phyloP scores from a whole-genome alignment of 202 grass and related monocot genomes.

The Eragrostis tef region DNA sequence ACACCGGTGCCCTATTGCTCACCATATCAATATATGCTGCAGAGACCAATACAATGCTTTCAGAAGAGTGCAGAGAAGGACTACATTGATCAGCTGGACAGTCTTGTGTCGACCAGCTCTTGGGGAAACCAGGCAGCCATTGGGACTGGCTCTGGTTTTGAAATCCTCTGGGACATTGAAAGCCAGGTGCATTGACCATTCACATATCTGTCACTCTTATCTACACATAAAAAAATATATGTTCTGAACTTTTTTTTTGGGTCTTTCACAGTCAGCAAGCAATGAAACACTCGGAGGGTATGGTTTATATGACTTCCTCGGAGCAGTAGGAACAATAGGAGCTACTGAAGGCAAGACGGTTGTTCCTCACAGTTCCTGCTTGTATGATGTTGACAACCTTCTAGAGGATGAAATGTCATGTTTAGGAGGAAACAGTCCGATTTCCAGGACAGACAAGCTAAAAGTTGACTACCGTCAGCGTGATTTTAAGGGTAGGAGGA shows the following conservation, averaged over 20 bases:
- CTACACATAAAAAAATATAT: background rate
- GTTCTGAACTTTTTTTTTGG: constrained; percentile 21
- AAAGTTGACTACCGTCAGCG: background rate
- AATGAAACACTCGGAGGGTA: constrained; percentile 53
- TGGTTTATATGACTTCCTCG: constrained; percentile 65
- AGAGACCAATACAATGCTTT: constrained; percentile 78
- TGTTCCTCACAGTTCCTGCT: constrained; percentile 47
- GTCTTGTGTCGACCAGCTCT: constrained; percentile 74
- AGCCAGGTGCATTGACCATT: constrained; percentile 50
- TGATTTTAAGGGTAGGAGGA: constrained; percentile 30
- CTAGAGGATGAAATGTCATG: constrained; percentile 44
- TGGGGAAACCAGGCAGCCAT: constrained; percentile 72
- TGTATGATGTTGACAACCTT: constrained; percentile 73
- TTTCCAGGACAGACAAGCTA: constrained; percentile 48
- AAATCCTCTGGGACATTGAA: constrained; percentile 73
- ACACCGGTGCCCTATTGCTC: background rate
- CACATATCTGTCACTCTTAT: constrained; percentile 13
- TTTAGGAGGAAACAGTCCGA: constrained; percentile 49
- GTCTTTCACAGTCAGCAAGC: constrained; percentile 49
- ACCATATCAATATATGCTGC: constrained; percentile 28
- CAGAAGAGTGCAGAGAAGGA: constrained; percentile 71
- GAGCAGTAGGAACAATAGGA: constrained; percentile 50
- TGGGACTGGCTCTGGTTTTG: constrained; percentile 72
- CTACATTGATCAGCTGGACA: constrained; percentile 63
- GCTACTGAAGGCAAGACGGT: constrained; percentile 30